Conservation (phyloP, 1,284 basidiomycete genomes). For the Ustilago cynodontis region DNA sequence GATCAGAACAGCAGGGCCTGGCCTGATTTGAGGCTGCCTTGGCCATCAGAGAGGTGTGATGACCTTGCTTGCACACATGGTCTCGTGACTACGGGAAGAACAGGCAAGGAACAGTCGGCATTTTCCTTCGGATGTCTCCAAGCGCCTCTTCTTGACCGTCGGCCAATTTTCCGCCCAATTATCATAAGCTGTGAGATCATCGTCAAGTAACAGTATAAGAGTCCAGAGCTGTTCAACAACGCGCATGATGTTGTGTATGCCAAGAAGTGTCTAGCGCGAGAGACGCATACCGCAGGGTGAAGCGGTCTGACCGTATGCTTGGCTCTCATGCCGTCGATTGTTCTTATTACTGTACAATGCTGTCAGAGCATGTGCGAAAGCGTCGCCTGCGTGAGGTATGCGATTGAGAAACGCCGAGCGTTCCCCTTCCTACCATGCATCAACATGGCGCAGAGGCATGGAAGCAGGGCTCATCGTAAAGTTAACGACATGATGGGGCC, state of each 20-base stretch:
- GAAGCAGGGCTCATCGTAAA: no score
- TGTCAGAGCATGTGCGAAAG: background rate
- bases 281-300: conserved; percentile 17
- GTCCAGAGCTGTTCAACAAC: conserved; percentile 3
- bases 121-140: conserved; percentile 10
- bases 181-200: conserved; percentile 5
- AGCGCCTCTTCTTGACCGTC: conserved; percentile 1
- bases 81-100: background rate
- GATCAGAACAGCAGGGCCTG: no score
- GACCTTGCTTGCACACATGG: background rate
- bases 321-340: conserved; percentile 1
- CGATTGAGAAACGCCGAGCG: background rate
- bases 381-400: background rate
- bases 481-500: no score
- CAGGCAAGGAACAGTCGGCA: background rate
- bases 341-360: conserved; percentile 1
- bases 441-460: background rate
- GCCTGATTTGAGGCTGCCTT: no score
- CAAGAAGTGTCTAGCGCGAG: conserved; percentile 27
- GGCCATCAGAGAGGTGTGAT: background rate
- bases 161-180: conserved; percentile 4
- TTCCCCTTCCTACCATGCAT: background rate
- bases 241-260: conserved; percentile 6
- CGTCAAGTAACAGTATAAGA: conserved; percentile 3
- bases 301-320: conserved; percentile 10